Conservation (phyloP, 371 early-diverging fungal genomes). For the Mortierella sp. region DNA sequence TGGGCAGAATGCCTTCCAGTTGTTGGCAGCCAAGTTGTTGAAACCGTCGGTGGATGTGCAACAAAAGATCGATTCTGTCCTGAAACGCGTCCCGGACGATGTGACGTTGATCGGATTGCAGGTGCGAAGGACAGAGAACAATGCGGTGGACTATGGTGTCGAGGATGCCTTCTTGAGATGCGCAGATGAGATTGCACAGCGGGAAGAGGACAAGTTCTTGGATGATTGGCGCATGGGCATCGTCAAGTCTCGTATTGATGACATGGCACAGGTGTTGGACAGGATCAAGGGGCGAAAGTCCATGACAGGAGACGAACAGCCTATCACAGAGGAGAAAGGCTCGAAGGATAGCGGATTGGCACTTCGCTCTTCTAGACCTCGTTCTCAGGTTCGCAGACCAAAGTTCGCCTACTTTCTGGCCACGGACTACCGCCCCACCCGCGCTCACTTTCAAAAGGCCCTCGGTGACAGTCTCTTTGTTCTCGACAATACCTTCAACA, state of each 20-base stretch:
- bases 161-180: conserved; percentile 48
- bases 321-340: no score
- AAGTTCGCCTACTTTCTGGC: conserved; percentile 44
- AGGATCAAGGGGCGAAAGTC: no score
- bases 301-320: no score
- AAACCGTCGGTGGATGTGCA: conserved; percentile 31
- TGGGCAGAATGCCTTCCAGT: conserved; percentile 31
- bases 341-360: no score
- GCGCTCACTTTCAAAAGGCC: conserved; percentile 40
- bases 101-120: conserved; percentile 42
- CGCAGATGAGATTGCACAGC: conserved; percentile 22
- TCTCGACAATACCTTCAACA: conserved; percentile 47
- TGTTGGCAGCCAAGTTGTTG: conserved; percentile 25
- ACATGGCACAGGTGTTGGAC: no score
- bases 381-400: background rate
- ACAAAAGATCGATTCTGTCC: conserved; percentile 31
- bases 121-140: conserved; percentile 47
- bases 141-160: conserved; percentile 38
- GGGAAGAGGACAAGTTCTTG: conserved; percentile 17
- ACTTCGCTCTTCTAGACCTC: no score
- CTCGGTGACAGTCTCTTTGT: conserved; percentile 42
- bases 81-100: conserved; percentile 34
- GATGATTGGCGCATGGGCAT: background rate
- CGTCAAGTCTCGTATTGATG: no score
- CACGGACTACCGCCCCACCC: conserved; percentile 47